Conservation (phyloP, 495 filamentous ascomycete genomes). For the Aspergillus wentii region DNA sequence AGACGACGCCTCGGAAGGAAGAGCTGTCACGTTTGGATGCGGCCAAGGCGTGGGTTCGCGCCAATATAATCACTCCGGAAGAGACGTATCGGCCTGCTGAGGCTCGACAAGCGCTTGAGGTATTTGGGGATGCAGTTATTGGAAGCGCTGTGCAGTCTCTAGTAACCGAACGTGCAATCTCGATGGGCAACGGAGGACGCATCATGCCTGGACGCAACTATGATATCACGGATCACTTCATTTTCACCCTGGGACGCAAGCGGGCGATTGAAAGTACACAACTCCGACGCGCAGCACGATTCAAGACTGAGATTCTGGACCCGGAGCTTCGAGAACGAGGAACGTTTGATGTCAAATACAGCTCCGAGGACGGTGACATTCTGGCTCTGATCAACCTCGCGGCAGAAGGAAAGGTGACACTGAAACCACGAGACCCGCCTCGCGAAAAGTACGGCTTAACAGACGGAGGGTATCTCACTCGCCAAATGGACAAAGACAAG, state of each 20-base stretch:
- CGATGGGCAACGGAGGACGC: conserved; percentile 48
- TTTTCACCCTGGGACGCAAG: conserved; percentile 39
- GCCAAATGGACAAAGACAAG: conserved; percentile 61
- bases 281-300: conserved; percentile 49
- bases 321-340: conserved; percentile 37
- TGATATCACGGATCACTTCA: conserved; percentile 54
- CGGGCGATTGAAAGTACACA: conserved; percentile 39
- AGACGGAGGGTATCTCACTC: conserved; percentile 67
- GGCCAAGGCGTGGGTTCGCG: conserved; percentile 59
- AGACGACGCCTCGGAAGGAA: conserved; percentile 7
- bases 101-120: conserved; percentile 39
- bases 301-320: conserved; percentile 56
- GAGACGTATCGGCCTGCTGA: conserved; percentile 37
- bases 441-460: conserved; percentile 66
- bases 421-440: conserved; percentile 53
- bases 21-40: conserved; percentile 26
- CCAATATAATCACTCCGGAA: conserved; percentile 50
- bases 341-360: conserved; percentile 22
- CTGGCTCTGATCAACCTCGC: conserved; percentile 67
- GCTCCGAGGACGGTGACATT: conserved; percentile 57
- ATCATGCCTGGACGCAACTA: conserved; percentile 50
- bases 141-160: conserved; percentile 53
- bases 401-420: conserved; percentile 50
- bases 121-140: conserved; percentile 43
- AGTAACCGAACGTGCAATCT: conserved; percentile 54